Base-by-base conservation (phyloP, 768 basidiomycete species). In the Exsudoporus frostii region DNA sequence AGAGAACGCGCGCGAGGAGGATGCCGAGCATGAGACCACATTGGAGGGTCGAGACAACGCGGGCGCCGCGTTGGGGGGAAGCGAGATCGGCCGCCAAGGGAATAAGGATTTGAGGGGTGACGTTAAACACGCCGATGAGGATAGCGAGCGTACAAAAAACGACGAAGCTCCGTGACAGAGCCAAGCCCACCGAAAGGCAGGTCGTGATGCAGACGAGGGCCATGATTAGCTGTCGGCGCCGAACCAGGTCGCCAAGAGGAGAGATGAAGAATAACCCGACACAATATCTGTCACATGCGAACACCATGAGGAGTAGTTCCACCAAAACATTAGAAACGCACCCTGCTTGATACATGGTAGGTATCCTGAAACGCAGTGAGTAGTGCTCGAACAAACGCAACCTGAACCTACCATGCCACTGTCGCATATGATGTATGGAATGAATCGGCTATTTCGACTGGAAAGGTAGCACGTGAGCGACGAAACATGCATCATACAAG, bases 291-390 rank as follows among this genome's bases (percentile, higher is more conserved):
- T 22, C 24, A 27, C 20, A 15, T 13, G 10, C 24, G 11, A 49
- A 24, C 8, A 9, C 25, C 13, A 14, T 55, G 5, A 47, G 19
- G 30, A 19, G 8, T 3, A 17, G 10, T 19, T 29, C 8, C 25
- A 17, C 42, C 30, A 30, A 34, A 17, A 19, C 2, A 8, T 19
- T 3, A 29, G 3, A 29, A 7, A 62, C 71, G 43, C 63, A 85
- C 84, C 86, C 86, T 14, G 79, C 83, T 65, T 88, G 86, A 27
- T 85, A 70, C 22, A 88, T 74, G 1, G 86, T 84, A 1, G 85
- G 84, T 39, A 87, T 80, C 54, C 80, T 84, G 56, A 39, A 39
- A 17, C 14, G 10, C 32, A 5, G n/a, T 68, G 13, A 61, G 54
- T 11, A 19, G 9, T 15, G 38, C 17, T 2, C 7, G 7, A 27